phyloP scores from a whole-genome alignment of 148 eudicot species.

The Fagopyrum homotropicum region DNA sequence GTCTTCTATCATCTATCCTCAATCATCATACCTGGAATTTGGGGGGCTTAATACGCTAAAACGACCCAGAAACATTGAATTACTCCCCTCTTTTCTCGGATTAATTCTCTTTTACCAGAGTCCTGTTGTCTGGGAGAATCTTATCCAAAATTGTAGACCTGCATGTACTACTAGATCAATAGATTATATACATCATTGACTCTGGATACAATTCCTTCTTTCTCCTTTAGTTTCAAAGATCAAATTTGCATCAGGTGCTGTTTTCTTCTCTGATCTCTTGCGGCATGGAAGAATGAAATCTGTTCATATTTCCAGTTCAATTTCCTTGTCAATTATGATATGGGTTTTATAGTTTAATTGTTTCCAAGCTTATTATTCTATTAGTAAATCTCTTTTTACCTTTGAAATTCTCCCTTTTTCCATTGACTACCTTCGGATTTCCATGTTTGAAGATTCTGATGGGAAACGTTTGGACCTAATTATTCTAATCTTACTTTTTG shows the following conservation, averaged over 20 bases:
- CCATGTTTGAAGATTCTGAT: not conserved
- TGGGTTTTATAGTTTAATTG: not conserved
- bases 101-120: slow-evolving; percentile 3
- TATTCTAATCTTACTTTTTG: not conserved
- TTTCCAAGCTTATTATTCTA: not conserved
- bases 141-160: not conserved
- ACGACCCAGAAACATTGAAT: not conserved
- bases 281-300: not conserved
- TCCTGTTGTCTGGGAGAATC: not conserved
- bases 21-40: not conserved
- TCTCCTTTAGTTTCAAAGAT: not conserved
- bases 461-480: not conserved
- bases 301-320: not conserved
- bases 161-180: not conserved
- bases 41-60: not conserved
- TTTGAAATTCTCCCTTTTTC: not conserved
- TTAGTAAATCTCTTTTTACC: not conserved
- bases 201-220: not conserved
- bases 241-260: not conserved
- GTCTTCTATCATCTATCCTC: not conserved
- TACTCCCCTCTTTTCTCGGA: not conserved
- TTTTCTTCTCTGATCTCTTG: not conserved
- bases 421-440: not conserved
- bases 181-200: not conserved
- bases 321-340: not conserved